phyloP scores from a whole-genome alignment of 2,329 filamentous ascomycete species.

The Blastomyces percursus region DNA sequence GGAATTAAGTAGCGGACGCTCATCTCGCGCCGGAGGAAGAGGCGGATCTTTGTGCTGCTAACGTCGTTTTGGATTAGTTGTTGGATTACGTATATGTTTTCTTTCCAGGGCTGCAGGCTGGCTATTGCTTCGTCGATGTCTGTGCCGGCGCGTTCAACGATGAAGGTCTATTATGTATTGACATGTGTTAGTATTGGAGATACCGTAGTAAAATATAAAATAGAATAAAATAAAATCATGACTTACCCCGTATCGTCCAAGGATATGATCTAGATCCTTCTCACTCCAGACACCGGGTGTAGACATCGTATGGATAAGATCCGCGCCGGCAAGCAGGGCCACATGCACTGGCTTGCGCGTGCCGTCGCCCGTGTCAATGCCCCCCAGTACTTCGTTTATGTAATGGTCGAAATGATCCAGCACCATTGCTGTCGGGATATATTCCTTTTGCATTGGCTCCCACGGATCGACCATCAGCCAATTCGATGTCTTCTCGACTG shows the following conservation, averaged over 20 bases:
- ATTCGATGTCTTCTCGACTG: constrained; percentile 57
- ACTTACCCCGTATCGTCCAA: constrained; percentile 60
- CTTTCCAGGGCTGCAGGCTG: constrained; percentile 68
- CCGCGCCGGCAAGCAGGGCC: constrained; percentile 68
- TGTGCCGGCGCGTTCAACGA: constrained; percentile 78
- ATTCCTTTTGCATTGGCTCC: constrained; percentile 76
- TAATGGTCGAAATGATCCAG: constrained; percentile 86
- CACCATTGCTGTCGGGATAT: constrained; percentile 79
- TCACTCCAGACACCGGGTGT: constrained; percentile 65
- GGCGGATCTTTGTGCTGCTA: constrained; percentile 68
- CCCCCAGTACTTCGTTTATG: constrained; percentile 68
- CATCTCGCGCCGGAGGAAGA: constrained; percentile 69
- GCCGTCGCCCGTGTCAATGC: constrained; percentile 59
- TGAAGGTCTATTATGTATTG: constrained; percentile 47
- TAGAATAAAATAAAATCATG: background rate
- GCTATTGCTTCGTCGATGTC: constrained; percentile 80
- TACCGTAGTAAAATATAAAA: background rate
- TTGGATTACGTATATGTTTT: constrained; percentile 79
- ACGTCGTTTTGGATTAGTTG: constrained; percentile 82
- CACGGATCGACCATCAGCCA: constrained; percentile 83
- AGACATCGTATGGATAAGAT: constrained; percentile 64
- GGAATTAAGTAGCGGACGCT: constrained; percentile 70
- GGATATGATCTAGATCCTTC: constrained; percentile 76
- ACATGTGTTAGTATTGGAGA: background rate
- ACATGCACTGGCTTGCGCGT: constrained; percentile 58